Evolutionary conservation across 2,329 filamentous ascomycete genomes (phyloP), one percentile per base, ranked within the genome.

Genomic region (Botrytis porri): DNA sequence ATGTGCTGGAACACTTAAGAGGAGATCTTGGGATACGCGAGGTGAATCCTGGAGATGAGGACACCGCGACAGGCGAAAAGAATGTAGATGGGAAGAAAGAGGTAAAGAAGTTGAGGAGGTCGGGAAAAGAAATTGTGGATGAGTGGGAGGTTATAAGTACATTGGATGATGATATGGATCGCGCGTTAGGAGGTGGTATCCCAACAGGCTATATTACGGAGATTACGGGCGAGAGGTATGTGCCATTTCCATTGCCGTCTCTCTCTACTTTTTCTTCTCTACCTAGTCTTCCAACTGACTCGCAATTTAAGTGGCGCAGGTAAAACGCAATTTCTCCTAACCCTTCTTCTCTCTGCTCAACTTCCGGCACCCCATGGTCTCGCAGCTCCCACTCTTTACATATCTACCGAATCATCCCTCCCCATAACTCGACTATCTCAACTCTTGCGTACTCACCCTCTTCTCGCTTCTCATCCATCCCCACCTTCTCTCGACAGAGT

Each of bases 321-420:
- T 79, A 99, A 99, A 86, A 98, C 96, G 1, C 96, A 99, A 82
- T 89, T 98, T 79, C 90, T 98, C 41, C 88, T 98, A 41, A 90
- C 91, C 35, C 87, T 99, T 41, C 90, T 97, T 62, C 89, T 98
- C 48, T 88, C 95, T 45, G 91, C 91, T 25, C 96, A 99, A 82
- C 90, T 98, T 7, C 90, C 93, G 3, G 83, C 89, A 1, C 92
- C 93, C 0, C 85, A 86, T 60, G 94, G 93, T 9, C 88, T 88
- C 54, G 89, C 90, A 74, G 87, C 90, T n/a, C 48, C 72, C 9
- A 92, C 93, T 0, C 86, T 99, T 51, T 99, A 99, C 85, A 93
- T 99, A 79, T 97, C 95, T 1, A 98, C 96, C 61, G 96, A 99
- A 83, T 91, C 94, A 0, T 86, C 93, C 0, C 88, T 99, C 2